Conservation (phyloP, 805 yeast species). For the Wickerhamiella shivajii region DNA sequence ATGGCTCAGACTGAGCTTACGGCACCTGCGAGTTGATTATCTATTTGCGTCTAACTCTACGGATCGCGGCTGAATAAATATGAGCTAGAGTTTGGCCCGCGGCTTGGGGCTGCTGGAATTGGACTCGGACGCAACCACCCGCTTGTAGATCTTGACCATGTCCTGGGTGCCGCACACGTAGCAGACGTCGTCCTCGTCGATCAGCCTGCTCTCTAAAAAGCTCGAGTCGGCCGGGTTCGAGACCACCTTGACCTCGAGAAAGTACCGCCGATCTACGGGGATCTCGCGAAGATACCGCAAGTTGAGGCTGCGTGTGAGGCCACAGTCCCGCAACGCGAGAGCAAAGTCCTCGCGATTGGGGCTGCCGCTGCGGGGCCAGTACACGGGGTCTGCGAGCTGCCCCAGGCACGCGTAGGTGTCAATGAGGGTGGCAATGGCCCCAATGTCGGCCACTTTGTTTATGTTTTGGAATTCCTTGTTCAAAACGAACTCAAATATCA, state of each 20-base stretch:
- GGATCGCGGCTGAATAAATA: too few relatives aligned
- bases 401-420: conserved; percentile 18
- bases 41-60: too few relatives aligned
- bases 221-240: conserved; percentile 19
- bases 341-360: conserved; percentile 12
- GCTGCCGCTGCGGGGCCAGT: conserved; percentile 15
- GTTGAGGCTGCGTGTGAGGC: conserved; percentile 5
- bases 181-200: conserved; percentile 14
- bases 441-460: conserved; percentile 22
- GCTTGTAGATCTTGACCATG: conserved; percentile 14
- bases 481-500: conserved; percentile 15
- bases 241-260: conserved; percentile 10
- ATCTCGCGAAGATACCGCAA: conserved; percentile 6
- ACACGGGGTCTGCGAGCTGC: conserved; percentile 16
- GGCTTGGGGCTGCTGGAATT: too few relatives aligned
- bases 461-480: conserved; percentile 12
- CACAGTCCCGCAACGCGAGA: not conserved
- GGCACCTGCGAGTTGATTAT: too few relatives aligned
- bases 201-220: conserved; percentile 14
- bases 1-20: too few relatives aligned
- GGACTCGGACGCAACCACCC: too few relatives aligned
- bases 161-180: conserved; percentile 21
- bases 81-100: too few relatives aligned
- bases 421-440: conserved; percentile 22
- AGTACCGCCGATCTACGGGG: conserved; percentile 3